Evolutionary conservation across 805 yeast genomes (phyloP).

Genomic region (Saccharomyces eubayanus): DNA sequence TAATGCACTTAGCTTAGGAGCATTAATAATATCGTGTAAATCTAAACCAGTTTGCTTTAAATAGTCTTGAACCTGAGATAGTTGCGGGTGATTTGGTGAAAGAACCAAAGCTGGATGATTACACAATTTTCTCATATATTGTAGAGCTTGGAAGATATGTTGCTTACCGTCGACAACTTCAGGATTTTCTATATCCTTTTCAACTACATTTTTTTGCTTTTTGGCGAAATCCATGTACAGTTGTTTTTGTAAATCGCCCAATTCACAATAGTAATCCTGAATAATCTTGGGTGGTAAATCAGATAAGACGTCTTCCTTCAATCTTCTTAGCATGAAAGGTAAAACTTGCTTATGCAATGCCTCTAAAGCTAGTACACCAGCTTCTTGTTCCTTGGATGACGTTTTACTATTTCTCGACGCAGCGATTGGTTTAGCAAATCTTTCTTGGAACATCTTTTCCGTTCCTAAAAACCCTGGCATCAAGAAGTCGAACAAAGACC

Average conservation of each 20-base stretch:
- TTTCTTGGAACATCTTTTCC: conserved; percentile 86
- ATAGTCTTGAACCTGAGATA: conserved; percentile 52
- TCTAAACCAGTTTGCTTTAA: conserved; percentile 50
- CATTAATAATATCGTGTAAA: conserved; percentile 67
- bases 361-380: conserved; percentile 92
- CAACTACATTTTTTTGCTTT: conserved; percentile 68
- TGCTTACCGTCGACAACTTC: conserved; percentile 54
- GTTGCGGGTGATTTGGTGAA: conserved; percentile 76
- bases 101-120: conserved; percentile 92
- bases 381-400: conserved; percentile 88
- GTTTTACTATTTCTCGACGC: conserved; percentile 85
- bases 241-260: conserved; percentile 82
- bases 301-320: conserved; percentile 90
- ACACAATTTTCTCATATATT: conserved; percentile 93
- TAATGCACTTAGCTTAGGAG: conserved; percentile 83
- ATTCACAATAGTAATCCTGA: conserved; percentile 95
- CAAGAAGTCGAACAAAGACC: conserved; percentile 95
- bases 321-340: conserved; percentile 91
- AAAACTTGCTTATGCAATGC: conserved; percentile 93
- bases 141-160: conserved; percentile 94
- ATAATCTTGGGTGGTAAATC: conserved; percentile 97
- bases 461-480: conserved; percentile 99
- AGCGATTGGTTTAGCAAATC: conserved; percentile 96
- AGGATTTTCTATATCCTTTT: conserved; percentile 48
- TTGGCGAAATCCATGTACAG: conserved; percentile 83